A percentile compares a stretch with the other conserved stretches of the same genome.
These are phyloP conservation scores for Coprinopsis sp. DNA, from an alignment of 768 basidiomycete species.

Conservation along the genomic window DNA sequence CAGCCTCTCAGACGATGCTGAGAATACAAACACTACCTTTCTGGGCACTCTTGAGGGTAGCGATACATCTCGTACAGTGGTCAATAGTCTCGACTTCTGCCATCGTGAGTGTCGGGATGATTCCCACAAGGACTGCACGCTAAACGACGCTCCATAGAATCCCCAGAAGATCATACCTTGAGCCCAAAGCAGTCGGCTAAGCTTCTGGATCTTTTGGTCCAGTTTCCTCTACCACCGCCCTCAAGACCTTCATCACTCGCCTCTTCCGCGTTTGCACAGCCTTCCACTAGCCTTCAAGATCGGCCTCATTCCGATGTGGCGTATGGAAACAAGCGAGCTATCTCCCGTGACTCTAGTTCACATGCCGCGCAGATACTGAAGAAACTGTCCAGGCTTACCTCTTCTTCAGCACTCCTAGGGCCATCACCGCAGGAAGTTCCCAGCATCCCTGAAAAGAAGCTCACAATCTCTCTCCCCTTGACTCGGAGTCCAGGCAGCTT, in stretches of 20 bases:
- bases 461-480: no score
- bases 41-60: neutral
- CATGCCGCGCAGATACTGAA: no score
- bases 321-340: neutral
- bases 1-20: slow-evolving; percentile 1
- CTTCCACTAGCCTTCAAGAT: neutral
- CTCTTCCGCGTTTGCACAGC: neutral
- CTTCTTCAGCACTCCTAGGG: no score
- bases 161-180: neutral
- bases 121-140: neutral
- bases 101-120: neutral
- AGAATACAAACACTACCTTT: neutral
- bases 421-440: no score
- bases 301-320: neutral
- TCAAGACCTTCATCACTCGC: neutral
- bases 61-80: neutral
- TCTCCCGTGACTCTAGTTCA: no score
- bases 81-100: neutral
- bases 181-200: no score
- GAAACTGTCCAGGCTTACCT: no score
- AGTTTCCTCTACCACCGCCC: slow-evolving; percentile 6
- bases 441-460: no score
- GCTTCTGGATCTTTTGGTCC: slow-evolving; percentile 6
- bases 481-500: no score
- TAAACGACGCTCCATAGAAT: neutral